Evolutionary conservation across 352 stramenopile genomes (phyloP), one percentile per base, ranked within the genome.

Genomic region (Poterioochromonas sp.): DNA sequence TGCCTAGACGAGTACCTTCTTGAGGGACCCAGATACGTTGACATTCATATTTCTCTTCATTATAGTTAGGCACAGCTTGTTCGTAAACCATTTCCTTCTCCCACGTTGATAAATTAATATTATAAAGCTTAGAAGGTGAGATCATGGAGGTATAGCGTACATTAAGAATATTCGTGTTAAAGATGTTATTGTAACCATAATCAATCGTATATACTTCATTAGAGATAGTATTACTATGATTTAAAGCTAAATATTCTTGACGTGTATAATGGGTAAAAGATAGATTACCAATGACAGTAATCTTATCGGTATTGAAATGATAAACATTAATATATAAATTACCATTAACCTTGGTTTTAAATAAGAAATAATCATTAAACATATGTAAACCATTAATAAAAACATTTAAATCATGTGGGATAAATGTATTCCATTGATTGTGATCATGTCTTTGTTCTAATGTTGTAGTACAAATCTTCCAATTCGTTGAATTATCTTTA

Each of bases 301-400:
- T 20, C 11, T 76, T 71, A 29, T 44, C 76, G 34, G 29, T 49
- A 37, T 80, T 39, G 15, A 82, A 29, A 51, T 82, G 80, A 91
- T 82, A 73, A 91, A 97, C 92, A 79, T 88, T 89, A 26, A 94
- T 83, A 82, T 88, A 96, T 83, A 91, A 98, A 26, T 95, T 84
- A 80, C 95, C 89, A 86, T 99, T 93, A 26, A 88, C 81, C 84
- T 99, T 94, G 70, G 91, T 92, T 84, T 96, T 96, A 0, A 98
- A 80, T 63, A 97, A 85, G 79, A 94, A 85, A 83, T 97, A 91
- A 77, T 44, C 5, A 32, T 62, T 34, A 8, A 5, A n/a, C n/a
- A n/a, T n/a, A n/a, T n/a, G n/a, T 40, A 12, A 8, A 68, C 11
- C 11, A 53, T 11, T 20, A 22, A 11, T 20, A 53, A 11, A 53